Conservation (phyloP, 2,329 filamentous ascomycete species). For the Cadophora gregata region DNA sequence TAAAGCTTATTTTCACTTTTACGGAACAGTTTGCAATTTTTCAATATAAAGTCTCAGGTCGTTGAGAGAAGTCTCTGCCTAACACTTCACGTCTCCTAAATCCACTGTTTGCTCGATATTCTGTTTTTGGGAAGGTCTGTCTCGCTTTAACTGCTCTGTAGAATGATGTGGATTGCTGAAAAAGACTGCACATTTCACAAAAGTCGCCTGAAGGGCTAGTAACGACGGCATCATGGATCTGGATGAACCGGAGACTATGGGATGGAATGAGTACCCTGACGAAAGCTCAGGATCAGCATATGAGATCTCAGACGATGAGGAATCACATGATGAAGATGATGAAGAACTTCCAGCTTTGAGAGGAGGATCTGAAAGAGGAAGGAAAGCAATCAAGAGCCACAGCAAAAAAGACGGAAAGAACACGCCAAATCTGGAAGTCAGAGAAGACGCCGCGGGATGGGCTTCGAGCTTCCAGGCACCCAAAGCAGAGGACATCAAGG, state of each 20-base stretch:
- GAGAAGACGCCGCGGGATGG: constrained; percentile 36
- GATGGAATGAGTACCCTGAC: constrained; percentile 21
- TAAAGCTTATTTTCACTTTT: constrained; percentile 2
- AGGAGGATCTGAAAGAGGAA: constrained; percentile 18
- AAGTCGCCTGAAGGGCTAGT: constrained; percentile 30
- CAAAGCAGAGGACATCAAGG: constrained; percentile 35
- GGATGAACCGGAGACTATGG: constrained; percentile 27
- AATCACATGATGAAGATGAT: constrained; percentile 25
- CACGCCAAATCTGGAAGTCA: constrained; percentile 13
- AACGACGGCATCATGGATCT: constrained; percentile 29
- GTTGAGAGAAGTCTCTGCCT: neutral
- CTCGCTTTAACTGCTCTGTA: neutral
- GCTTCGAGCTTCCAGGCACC: constrained; percentile 39
- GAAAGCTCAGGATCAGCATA: constrained; percentile 41
- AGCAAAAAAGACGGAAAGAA: neutral
- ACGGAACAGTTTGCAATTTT: neutral
- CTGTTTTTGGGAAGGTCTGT: neutral
- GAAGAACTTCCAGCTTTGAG: constrained; percentile 18
- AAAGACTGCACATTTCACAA: constrained; percentile 19
- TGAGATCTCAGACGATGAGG: constrained; percentile 35
- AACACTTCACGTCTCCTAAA: neutral
- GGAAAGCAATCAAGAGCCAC: constrained; percentile 5
- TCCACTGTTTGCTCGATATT: neutral
- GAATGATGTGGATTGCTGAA: constrained; percentile 31
- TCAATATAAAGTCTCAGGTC: neutral